Conservation (phyloP, 192 early-diverging fungal genomes). For the Lunasporangiospora selenospora region DNA sequence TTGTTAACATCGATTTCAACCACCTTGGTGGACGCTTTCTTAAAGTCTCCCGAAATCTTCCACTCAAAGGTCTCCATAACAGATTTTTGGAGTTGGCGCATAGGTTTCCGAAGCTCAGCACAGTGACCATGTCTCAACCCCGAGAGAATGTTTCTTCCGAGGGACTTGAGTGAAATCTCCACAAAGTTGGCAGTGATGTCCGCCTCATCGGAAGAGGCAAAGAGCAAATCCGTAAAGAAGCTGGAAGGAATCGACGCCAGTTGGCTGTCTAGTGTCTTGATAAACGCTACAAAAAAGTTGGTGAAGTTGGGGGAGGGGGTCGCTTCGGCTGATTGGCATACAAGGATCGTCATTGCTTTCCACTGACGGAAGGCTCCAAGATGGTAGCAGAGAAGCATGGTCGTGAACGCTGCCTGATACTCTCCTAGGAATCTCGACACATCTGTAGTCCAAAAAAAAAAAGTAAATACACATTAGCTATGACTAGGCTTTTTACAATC, state of each 20-base stretch:
- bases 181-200: slow-evolving; percentile 36
- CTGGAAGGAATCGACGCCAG: slow-evolving; percentile 35
- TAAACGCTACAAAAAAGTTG: slow-evolving; percentile 9
- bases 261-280: slow-evolving; percentile 25
- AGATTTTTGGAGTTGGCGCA: slow-evolving; percentile 57
- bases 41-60: slow-evolving; percentile 64
- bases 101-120: slow-evolving; percentile 39
- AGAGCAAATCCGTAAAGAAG: slow-evolving; percentile 41
- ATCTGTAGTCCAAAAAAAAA: slow-evolving; percentile 41
- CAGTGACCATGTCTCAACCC: slow-evolving; percentile 50
- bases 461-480: slow-evolving; percentile 2
- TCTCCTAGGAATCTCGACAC: slow-evolving; percentile 62
- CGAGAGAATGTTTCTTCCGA: slow-evolving; percentile 45
- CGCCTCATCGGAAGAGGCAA: slow-evolving; percentile 23
- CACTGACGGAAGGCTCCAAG: slow-evolving; percentile 51
- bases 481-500: slow-evolving; percentile 7
- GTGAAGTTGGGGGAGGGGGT: slow-evolving; percentile 20
- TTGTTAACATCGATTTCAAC: slow-evolving; percentile 24
- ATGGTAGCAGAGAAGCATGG: slow-evolving; percentile 55
- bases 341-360: slow-evolving; percentile 67
- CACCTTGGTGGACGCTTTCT: slow-evolving; percentile 36
- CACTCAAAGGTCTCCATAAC: slow-evolving; percentile 67
- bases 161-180: slow-evolving; percentile 27
- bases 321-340: slow-evolving; percentile 42
- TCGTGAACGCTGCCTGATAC: slow-evolving; percentile 75